phyloP scores from a whole-genome alignment of 1,284 basidiomycete species.

The Butyriboletus appendiculatus region DNA sequence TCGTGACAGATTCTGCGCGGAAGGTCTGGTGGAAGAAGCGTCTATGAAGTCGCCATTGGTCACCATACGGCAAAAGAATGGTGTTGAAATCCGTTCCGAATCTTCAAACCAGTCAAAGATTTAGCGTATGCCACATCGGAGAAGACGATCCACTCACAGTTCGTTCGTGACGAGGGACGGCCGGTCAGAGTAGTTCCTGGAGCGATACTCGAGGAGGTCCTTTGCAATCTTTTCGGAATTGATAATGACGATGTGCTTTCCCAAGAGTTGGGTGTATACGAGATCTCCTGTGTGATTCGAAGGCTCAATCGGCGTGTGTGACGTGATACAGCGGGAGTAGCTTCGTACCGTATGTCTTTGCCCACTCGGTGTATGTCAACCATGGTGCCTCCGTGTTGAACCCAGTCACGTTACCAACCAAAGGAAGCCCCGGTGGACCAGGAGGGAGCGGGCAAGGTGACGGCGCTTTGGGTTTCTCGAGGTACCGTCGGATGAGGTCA shows the following conservation, averaged over 20 bases:
- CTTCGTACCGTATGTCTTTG: slow-evolving; percentile 17
- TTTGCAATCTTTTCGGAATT: slow-evolving; percentile 20
- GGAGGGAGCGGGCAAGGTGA: slow-evolving; percentile 11
- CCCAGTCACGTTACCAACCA: slow-evolving; percentile 21
- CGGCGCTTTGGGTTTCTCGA: background rate
- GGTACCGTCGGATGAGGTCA: slow-evolving; percentile 1
- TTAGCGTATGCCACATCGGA: no score
- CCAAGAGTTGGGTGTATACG: slow-evolving; percentile 12
- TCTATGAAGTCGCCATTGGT: slow-evolving; percentile 20
- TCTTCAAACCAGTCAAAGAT: slow-evolving; percentile 1
- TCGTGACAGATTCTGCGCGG: background rate
- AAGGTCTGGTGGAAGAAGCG: slow-evolving; percentile 23
- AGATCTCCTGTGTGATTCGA: slow-evolving; percentile 16
- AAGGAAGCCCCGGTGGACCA: slow-evolving; percentile 16
- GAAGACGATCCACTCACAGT: slow-evolving; percentile 4
- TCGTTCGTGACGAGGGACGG: slow-evolving; percentile 13
- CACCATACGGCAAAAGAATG: slow-evolving; percentile 13
- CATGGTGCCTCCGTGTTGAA: slow-evolving; percentile 16
- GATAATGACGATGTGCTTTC: slow-evolving; percentile 20
- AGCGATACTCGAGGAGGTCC: slow-evolving; percentile 23
- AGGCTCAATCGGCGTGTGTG: background rate
- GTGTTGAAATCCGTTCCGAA: slow-evolving; percentile 16
- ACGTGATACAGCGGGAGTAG: background rate
- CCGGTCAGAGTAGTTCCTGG: slow-evolving; percentile 17
- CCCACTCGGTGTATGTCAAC: slow-evolving; percentile 17